Evolutionary conservation across 2,329 filamentous ascomycete genomes (phyloP), one percentile per base, ranked within the genome.

Genomic region (Pseudocercospora cruenta): DNA sequence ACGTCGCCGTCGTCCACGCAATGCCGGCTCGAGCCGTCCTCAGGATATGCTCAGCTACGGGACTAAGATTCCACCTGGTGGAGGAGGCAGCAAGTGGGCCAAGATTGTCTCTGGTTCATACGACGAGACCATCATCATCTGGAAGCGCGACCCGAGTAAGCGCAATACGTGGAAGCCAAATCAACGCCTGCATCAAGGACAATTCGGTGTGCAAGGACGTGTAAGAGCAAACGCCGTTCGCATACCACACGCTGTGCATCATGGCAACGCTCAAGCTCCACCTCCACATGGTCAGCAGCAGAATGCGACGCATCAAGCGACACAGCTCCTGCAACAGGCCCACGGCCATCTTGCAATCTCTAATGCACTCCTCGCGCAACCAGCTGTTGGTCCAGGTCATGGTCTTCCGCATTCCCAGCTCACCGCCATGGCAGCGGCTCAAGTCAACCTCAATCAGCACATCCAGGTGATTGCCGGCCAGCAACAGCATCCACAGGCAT

Each of bases 81-180:
- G 94, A 24, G 94, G 94, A 45, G 93, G 94, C 26, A 92, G 92
- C 74, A 89, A 86, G 71, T 97, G 94, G 82, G 93, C 91, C 9
- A 90, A 94, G n/a, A 99, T 99, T 66, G 93, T 99, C 3, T 97
- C 94, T 6, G 95, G 95, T 2, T 97, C 93, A 0, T 99, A 99
- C 72, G 95, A 99, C 72, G 93, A 97, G 80, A 94, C 89, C 10
- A 93, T 99, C 72, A 94, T 97, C 70, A 92, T 99, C 64, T 99
- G 95, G 95, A 90, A 91, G 71, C 69, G 72, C 21, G 91, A 96
- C 70, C 60, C 65, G 14, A 91, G 96, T 70, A 69, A 71, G 70
- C 89, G 95, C 70, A 94, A 94, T 2, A 87, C 91, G 26, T 98
- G 95, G 94, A 89, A 89, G 71, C 88, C 90, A 62, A 88, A 88